These are phyloP conservation scores for Podila epicladia DNA, from an alignment of 192 early-diverging fungal species.

Conservation along the genomic window DNA sequence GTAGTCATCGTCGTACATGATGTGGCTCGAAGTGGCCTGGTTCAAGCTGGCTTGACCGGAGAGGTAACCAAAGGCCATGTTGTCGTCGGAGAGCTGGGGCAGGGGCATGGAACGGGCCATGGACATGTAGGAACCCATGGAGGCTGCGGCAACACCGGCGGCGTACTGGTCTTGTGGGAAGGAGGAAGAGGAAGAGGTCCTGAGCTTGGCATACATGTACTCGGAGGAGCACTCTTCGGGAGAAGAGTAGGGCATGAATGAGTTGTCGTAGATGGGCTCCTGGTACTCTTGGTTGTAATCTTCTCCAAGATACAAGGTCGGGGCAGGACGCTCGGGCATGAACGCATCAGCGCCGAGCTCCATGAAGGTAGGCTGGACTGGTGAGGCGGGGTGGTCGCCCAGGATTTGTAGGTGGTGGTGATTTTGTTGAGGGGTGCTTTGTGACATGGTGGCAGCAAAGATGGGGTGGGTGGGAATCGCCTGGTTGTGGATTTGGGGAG, in stretches of 20 bases:
- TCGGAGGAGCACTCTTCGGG: slow-evolving; percentile 16
- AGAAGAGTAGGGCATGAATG: slow-evolving; percentile 24
- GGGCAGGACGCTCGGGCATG: slow-evolving; percentile 29
- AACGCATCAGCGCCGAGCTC: slow-evolving; percentile 42
- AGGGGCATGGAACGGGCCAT: slow-evolving; percentile 37
- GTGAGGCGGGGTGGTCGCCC: slow-evolving; percentile 43
- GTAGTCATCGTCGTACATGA: slow-evolving; percentile 44
- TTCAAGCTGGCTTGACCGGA: slow-evolving; percentile 20
- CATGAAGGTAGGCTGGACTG: slow-evolving; percentile 29
- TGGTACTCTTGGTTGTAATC: slow-evolving; percentile 47
- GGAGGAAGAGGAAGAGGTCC: neutral
- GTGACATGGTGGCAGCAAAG: slow-evolving; percentile 6
- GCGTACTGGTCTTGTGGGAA: neutral
- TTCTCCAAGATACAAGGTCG: slow-evolving; percentile 27
- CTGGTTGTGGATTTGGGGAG: slow-evolving; percentile 1
- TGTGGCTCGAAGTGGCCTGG: slow-evolving; percentile 36
- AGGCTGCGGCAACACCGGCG: neutral
- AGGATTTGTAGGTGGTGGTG: slow-evolving; percentile 48
- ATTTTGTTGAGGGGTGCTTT: slow-evolving; percentile 4
- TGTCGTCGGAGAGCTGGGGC: slow-evolving; percentile 35
- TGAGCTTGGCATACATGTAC: slow-evolving; percentile 6
- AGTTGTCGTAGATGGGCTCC: slow-evolving; percentile 15
- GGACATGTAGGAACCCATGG: slow-evolving; percentile 8
- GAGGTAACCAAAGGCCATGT: slow-evolving; percentile 17
- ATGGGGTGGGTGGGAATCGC: slow-evolving; percentile 3